These are phyloP conservation scores for Mucor racemosus DNA, from an alignment of 371 early-diverging fungal genomes.

Conservation along the genomic window DNA sequence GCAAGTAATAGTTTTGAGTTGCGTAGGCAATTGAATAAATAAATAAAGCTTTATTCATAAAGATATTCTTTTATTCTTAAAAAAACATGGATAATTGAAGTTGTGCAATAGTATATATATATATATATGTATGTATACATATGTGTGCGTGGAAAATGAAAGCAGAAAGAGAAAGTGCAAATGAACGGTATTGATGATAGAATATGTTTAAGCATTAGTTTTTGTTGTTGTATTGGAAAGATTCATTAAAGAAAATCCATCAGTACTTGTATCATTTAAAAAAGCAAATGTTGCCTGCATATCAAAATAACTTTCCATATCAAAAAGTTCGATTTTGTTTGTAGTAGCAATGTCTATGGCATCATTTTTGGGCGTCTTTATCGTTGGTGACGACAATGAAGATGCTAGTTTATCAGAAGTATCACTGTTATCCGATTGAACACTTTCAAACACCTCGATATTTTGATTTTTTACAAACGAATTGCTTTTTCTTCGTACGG, in stretches of 20 bases:
- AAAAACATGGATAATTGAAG: too few relatives aligned
- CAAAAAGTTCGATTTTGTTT: conserved; percentile 20
- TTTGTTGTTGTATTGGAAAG: background rate
- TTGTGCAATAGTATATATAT: too few relatives aligned
- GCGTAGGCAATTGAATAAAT: too few relatives aligned
- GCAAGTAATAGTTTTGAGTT: too few relatives aligned
- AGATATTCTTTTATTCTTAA: too few relatives aligned
- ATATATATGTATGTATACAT: background rate
- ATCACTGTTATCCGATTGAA: background rate
- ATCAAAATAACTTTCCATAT: conserved; percentile 24
- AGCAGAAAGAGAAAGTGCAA: background rate
- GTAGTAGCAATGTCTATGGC: background rate
- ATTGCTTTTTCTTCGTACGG: conserved; percentile 1
- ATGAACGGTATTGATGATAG: background rate
- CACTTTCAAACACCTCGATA: background rate
- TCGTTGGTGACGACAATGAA: background rate
- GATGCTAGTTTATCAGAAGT: background rate
- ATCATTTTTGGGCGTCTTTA: conserved; percentile 15
- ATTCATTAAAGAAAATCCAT: background rate
- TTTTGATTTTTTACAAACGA: background rate
- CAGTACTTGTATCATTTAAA: conserved; percentile 13
- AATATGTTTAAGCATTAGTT: background rate
- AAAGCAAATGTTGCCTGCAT: conserved; percentile 32
- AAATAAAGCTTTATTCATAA: too few relatives aligned
- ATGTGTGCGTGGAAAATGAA: background rate